Evolutionary conservation across 768 basidiomycete species (phyloP), one percentile per base, ranked within the genome.

Genomic region (Rhodotorula kratochvilovae): DNA sequence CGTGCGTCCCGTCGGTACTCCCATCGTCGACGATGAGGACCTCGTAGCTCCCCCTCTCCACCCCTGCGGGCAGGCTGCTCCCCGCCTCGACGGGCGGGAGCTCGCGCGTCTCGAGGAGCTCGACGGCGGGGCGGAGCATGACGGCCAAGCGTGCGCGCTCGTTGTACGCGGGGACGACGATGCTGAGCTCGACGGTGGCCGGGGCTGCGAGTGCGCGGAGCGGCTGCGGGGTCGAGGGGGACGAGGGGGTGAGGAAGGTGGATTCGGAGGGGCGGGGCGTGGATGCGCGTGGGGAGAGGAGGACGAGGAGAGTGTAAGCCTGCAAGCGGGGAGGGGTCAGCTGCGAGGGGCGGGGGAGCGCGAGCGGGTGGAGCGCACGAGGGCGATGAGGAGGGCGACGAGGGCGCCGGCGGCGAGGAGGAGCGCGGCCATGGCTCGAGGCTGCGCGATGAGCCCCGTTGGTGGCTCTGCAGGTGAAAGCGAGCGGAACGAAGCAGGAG

Each of bases 161-260:
- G 77, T 96, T 96, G 84, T 87, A 97, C 0, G 94, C 93, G 19
- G 94, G 94, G 17, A 96, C 86, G 75, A 96, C 84, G 76, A 97
- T 84, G 39, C 87, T 87, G 51, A 97, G 83, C 77, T 89, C 88
- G 61, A 92, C 83, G 1, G 85, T 82, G 54, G 43, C 74, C 51
- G 63, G 88, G 76, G 42, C 90, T 82, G 12, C 82, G 83, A 25
- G 87, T 82, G 8, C 91, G 82, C 1, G 86, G 15, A 68, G 66
- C 2, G 67, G 85, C n/a, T 80, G 81, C 2, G 85, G 83, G n/a
- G 82, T 84, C 31, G 82, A 81, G 27, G 86, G 84, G 43, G 85
- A 85, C n/a, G 80, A 79, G 56, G 84, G 79, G 10, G 86, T 86
- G 68, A 85, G 85, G 80, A 88, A 94, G 59, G 83, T 85, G 78